Evolutionary conservation across 2,329 filamentous ascomycete species (phyloP).

Genomic region (Trichothecium sympodiale): DNA sequence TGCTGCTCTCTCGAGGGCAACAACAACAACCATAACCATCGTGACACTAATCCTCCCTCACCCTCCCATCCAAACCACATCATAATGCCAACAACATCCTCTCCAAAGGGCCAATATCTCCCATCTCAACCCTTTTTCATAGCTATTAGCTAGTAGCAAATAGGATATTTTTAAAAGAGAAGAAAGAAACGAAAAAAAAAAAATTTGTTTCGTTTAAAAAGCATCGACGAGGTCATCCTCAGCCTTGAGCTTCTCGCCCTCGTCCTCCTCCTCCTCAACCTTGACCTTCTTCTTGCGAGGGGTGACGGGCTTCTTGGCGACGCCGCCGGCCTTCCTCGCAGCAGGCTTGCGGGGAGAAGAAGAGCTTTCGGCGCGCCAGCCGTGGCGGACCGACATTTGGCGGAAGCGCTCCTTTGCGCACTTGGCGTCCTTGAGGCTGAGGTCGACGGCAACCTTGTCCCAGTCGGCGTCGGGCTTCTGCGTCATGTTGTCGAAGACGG

Average conservation of each 20-base stretch:
- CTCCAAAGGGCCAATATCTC: no score
- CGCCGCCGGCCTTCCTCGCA: constrained; percentile 4
- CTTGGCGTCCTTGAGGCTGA: constrained; percentile 27
- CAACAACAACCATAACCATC: no score
- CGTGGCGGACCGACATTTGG: constrained; percentile 26
- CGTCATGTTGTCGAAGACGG: constrained; percentile 29
- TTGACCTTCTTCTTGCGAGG: constrained; percentile 21
- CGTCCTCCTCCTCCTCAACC: constrained; percentile 9
- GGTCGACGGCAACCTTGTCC: constrained; percentile 21
- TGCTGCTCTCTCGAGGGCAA: no score
- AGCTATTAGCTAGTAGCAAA: no score
- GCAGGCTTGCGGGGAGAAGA: constrained; percentile 17
- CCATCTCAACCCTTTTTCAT: no score
- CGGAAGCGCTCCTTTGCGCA: constrained; percentile 30
- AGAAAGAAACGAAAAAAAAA: neutral
- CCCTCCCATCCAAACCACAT: no score
- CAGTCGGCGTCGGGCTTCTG: constrained; percentile 29
- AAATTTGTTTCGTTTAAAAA: neutral
- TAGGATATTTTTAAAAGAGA: neutral
- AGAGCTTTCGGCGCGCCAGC: constrained; percentile 19
- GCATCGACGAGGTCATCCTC: constrained; percentile 9
- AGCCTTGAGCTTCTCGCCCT: constrained; percentile 11
- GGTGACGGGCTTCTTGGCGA: constrained; percentile 19
- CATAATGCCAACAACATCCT: no score
- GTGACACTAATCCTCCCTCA: no score